Percentiles rank a stretch among this genome's conserved stretches.
Evolutionary conservation across 768 basidiomycete genomes (phyloP).

Genomic region (Psilocybe azurescens): DNA sequence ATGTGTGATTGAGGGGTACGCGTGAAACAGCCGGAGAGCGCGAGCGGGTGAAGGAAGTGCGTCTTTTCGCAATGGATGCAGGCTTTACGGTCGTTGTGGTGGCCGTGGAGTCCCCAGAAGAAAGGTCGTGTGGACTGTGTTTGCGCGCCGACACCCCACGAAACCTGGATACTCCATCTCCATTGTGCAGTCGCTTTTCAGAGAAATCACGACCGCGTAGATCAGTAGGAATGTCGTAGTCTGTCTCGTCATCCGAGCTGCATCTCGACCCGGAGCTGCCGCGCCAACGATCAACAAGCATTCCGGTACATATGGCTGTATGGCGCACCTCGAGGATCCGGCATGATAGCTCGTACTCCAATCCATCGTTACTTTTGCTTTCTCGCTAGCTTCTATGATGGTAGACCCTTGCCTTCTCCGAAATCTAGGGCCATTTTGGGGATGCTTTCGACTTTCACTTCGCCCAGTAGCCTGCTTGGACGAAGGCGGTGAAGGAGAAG

Average conservation of each 20-base stretch:
- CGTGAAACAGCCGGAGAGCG: conserved; percentile 62
- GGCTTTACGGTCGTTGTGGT: conserved; percentile 31
- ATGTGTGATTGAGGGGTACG: conserved; percentile 33
- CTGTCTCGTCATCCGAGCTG: conserved; percentile 64
- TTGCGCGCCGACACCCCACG: conserved; percentile 33
- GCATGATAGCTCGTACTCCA: conserved; percentile 91
- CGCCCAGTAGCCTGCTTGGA: conserved; percentile 57
- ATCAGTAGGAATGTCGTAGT: conserved; percentile 39
- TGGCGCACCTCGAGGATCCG: conserved; percentile 75
- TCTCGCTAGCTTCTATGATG: conserved; percentile 26
- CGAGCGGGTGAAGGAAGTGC: conserved; percentile 70
- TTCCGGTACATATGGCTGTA: not conserved
- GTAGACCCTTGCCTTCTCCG: conserved; percentile 41
- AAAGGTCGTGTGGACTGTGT: conserved; percentile 38
- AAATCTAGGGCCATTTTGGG: conserved; percentile 37
- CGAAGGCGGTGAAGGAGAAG: conserved; percentile 77
- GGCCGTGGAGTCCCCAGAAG: conserved; percentile 45
- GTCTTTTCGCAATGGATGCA: conserved; percentile 32
- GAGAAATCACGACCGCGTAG: conserved; percentile 49
- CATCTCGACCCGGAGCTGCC: conserved; percentile 54
- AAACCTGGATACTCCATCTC: conserved; percentile 29
- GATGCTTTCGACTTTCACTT: conserved; percentile 49
- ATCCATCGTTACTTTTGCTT: conserved; percentile 46
- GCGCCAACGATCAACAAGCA: not conserved
- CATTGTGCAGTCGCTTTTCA: conserved; percentile 24